Conservation (phyloP, 2,329 filamentous ascomycete genomes). For the Berkeleyomyces rouxiae region DNA sequence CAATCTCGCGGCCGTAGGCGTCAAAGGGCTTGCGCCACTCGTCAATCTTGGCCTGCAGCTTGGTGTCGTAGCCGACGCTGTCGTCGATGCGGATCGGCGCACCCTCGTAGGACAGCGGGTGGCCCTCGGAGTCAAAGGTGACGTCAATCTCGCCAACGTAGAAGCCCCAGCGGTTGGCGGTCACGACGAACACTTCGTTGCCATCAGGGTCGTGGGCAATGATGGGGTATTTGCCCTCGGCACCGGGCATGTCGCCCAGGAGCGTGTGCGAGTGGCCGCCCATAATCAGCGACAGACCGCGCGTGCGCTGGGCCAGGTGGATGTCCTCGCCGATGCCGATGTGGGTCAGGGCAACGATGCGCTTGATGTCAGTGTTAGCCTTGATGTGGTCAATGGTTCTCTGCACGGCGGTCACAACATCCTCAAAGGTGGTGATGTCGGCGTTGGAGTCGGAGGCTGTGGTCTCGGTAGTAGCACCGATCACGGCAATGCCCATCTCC, state of each 20-base stretch:
- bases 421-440: constrained; percentile 40
- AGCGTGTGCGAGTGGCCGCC: constrained; percentile 45
- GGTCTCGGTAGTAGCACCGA: constrained; percentile 46
- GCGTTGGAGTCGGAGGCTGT: constrained; percentile 42
- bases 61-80: constrained; percentile 37
- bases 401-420: constrained; percentile 42
- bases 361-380: constrained; percentile 42
- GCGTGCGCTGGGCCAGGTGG: constrained; percentile 40
- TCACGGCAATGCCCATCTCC: constrained; percentile 42
- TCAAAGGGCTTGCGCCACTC: constrained; percentile 46
- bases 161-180: constrained; percentile 51
- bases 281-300: constrained; percentile 51
- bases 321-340: constrained; percentile 50
- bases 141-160: constrained; percentile 53
- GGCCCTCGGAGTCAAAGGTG: constrained; percentile 42
- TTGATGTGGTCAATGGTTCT: constrained; percentile 44
- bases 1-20: constrained; percentile 37
- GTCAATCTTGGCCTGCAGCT: constrained; percentile 40
- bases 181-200: constrained; percentile 52
- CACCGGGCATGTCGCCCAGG: constrained; percentile 40
- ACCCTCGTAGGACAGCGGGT: constrained; percentile 44
- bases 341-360: constrained; percentile 50
- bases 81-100: constrained; percentile 49
- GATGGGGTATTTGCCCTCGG: constrained; percentile 46
- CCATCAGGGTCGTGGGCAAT: constrained; percentile 43